These are phyloP conservation scores for Aphanomyces stellatus DNA, from an alignment of 352 stramenopile genomes.

Conservation along the genomic window DNA sequence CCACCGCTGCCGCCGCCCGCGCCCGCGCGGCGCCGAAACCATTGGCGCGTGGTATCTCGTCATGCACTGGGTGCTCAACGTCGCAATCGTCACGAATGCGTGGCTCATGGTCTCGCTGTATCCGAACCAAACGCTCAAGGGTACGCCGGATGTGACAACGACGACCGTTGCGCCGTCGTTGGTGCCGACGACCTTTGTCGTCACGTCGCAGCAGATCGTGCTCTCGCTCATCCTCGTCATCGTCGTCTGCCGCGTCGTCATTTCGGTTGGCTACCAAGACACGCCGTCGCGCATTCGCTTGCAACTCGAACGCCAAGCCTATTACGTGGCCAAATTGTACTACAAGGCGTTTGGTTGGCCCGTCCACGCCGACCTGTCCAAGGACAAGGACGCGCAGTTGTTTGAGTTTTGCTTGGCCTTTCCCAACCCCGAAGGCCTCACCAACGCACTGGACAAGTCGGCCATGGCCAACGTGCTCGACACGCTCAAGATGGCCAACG, in stretches of 20 bases:
- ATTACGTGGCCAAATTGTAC: constrained; percentile 20
- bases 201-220: neutral
- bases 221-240: constrained; percentile 8
- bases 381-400: neutral
- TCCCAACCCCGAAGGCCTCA: constrained; percentile 13
- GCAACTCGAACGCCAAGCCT: constrained; percentile 16
- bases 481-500: neutral
- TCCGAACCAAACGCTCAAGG: neutral
- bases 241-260: constrained; percentile 8
- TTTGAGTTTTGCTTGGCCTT: constrained; percentile 17
- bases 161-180: neutral
- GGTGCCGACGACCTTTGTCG: neutral
- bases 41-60: constrained; percentile 92
- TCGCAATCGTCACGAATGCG: constrained; percentile 89
- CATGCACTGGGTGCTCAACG: constrained; percentile 81
- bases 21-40: constrained; percentile 66
- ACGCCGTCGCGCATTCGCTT: constrained; percentile 15
- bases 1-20: constrained; percentile 65
- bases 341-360: constrained; percentile 21
- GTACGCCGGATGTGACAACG: neutral
- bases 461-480: neutral
- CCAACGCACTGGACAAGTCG: neutral
- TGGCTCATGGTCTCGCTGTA: constrained; percentile 75
- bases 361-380: constrained; percentile 2
- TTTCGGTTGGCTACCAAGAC: constrained; percentile 17